Conservation (phyloP, 139 green algal genomes). For the Nannochloris sp. region DNA sequence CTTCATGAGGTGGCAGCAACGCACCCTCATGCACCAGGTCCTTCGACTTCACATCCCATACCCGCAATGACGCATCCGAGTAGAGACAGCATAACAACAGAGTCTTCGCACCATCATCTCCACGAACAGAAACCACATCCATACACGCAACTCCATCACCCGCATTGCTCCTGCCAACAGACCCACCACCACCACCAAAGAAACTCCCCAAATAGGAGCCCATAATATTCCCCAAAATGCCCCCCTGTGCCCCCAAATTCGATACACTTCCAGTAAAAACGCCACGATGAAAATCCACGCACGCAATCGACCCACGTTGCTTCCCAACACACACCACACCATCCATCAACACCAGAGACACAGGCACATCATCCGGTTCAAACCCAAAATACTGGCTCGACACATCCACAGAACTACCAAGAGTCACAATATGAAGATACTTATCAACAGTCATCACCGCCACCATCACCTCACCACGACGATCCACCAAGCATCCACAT, state of each 20-base stretch:
- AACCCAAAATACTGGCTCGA: too few species aligned
- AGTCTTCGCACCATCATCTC: background rate
- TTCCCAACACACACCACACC: background rate
- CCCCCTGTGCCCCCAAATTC: too few species aligned
- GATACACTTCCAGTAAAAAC: too few species aligned
- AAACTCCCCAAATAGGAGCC: background rate
- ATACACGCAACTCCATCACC: background rate
- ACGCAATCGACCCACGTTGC: background rate
- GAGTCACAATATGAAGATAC: too few species aligned
- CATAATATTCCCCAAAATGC: too few species aligned
- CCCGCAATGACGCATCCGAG: constrained; percentile 18
- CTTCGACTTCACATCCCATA: constrained; percentile 38
- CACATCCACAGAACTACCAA: too few species aligned
- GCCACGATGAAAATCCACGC: background rate
- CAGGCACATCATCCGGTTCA: too few species aligned
- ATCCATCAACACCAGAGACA: background rate
- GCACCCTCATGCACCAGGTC: constrained; percentile 9
- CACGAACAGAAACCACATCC: background rate
- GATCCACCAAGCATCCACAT: too few species aligned
- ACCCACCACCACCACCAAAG: background rate
- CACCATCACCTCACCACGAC: too few species aligned
- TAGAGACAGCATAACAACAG: constrained; percentile 10
- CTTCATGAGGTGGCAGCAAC: constrained; percentile 6
- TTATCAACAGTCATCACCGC: too few species aligned
- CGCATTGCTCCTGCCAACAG: background rate